Evolutionary conservation across 495 filamentous ascomycete genomes (phyloP).

Genomic region (Rostrohypoxylon terebratum): DNA sequence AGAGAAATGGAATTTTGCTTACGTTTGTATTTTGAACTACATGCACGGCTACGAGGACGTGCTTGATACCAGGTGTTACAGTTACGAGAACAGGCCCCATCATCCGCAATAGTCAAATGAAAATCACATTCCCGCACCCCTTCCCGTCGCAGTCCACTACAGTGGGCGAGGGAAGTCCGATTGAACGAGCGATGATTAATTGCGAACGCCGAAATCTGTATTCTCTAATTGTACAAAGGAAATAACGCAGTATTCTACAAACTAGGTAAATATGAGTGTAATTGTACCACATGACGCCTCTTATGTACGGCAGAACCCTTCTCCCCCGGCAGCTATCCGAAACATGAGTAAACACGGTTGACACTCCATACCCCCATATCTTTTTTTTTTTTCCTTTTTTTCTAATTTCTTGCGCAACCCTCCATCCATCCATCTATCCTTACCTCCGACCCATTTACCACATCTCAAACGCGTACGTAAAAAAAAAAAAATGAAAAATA

Average conservation of each 20-base stretch:
- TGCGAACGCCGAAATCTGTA: not conserved
- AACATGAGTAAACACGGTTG: no score
- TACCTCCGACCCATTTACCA: no score
- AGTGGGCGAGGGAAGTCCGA: not conserved
- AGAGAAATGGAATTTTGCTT: slow-evolving; percentile 17
- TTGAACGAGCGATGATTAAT: not conserved
- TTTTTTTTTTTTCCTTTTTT: no score
- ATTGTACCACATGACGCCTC: not conserved
- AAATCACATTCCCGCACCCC: not conserved
- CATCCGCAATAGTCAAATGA: not conserved
- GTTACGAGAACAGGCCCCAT: not conserved
- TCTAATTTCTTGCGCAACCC: no score
- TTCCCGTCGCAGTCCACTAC: slow-evolving; percentile 5
- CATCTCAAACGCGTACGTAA: no score
- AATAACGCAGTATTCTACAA: slow-evolving; percentile 19
- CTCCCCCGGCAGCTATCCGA: not conserved
- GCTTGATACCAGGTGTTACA: not conserved
- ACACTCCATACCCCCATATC: no score
- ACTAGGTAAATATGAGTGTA: slow-evolving; percentile 12
- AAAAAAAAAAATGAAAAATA: no score
- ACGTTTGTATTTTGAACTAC: slow-evolving; percentile 19
- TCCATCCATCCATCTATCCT: no score
- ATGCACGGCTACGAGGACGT: slow-evolving; percentile 6
- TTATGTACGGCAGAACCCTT: not conserved
- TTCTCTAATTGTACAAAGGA: slow-evolving; percentile 10